Percentiles rank a stretch among this genome's conserved stretches.
phyloP scores from a whole-genome alignment of 495 filamentous ascomycete genomes.

The Cercophora scortea region DNA sequence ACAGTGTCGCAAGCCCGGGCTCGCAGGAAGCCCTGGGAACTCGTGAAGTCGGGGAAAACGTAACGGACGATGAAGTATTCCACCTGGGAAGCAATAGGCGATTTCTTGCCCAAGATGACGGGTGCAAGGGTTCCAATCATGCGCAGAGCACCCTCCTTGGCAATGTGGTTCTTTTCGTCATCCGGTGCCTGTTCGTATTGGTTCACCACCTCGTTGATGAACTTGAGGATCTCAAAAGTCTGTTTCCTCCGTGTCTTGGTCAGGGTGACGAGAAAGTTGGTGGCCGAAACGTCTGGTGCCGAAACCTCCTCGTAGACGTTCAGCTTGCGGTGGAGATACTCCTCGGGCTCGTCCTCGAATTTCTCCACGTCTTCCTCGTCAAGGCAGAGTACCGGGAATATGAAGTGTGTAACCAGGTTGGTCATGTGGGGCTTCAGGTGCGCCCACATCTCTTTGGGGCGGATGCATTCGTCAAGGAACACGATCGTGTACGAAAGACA shows the following conservation, averaged over 20 bases:
- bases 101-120: slow-evolving; percentile 95
- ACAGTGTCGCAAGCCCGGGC: slow-evolving; percentile 94
- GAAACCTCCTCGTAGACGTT: slow-evolving; percentile 98
- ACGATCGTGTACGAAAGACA: slow-evolving; percentile 86
- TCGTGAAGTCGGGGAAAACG: slow-evolving; percentile 96
- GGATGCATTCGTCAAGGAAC: slow-evolving; percentile 94
- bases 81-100: slow-evolving; percentile 94
- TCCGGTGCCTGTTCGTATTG: slow-evolving; percentile 74
- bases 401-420: slow-evolving; percentile 81
- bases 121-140: slow-evolving; percentile 96
- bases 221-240: slow-evolving; percentile 85
- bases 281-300: slow-evolving; percentile 90
- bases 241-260: slow-evolving; percentile 94
- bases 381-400: slow-evolving; percentile 93
- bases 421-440: slow-evolving; percentile 89
- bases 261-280: slow-evolving; percentile 89
- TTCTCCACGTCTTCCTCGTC: slow-evolving; percentile 88
- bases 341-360: slow-evolving; percentile 87
- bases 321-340: slow-evolving; percentile 92
- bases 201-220: slow-evolving; percentile 89
- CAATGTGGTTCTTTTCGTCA: slow-evolving; percentile 79
- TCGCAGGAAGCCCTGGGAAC: slow-evolving; percentile 84
- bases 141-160: slow-evolving; percentile 91
- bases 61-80: slow-evolving; percentile 98
- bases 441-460: slow-evolving; percentile 93